These are phyloP conservation scores for Linderniella brevidens DNA, from an alignment of 257 asterid species.

Conservation along the genomic window DNA sequence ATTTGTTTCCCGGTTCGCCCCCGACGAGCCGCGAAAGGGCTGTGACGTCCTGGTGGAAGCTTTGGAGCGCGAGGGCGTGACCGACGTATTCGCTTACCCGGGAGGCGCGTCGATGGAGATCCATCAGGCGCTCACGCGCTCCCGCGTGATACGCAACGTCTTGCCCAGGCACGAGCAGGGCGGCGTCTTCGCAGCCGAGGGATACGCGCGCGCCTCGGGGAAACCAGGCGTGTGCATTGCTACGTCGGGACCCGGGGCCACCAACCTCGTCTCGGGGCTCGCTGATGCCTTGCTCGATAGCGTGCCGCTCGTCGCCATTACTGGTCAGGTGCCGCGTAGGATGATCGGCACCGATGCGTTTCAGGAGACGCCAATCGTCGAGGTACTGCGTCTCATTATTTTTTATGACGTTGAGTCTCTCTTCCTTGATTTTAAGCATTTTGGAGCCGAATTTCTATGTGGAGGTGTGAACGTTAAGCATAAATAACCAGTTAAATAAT, in stretches of 20 bases:
- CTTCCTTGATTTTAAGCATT: no score
- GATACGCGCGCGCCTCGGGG: constrained; percentile 14
- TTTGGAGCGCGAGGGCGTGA: constrained; percentile 14
- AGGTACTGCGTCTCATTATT: neutral
- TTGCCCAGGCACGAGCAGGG: constrained; percentile 18
- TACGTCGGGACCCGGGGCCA: constrained; percentile 17
- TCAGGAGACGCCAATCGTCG: constrained; percentile 15
- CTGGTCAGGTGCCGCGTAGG: constrained; percentile 13
- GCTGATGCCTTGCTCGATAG: constrained; percentile 14
- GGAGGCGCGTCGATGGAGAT: constrained; percentile 18
- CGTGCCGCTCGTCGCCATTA: constrained; percentile 14
- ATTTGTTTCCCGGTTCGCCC: no score
- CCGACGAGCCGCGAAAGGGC: constrained; percentile 6
- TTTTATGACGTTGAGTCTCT: no score
- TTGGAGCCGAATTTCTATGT: no score
- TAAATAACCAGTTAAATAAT: no score
- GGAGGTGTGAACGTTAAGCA: no score
- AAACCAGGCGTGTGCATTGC: constrained; percentile 14
- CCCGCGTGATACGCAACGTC: constrained; percentile 10
- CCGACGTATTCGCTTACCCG: constrained; percentile 13
- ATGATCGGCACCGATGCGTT: constrained; percentile 16
- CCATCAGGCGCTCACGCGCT: constrained; percentile 11
- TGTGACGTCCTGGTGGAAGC: constrained; percentile 16
- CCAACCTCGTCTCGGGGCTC: constrained; percentile 14
- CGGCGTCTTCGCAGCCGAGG: constrained; percentile 17